A percentile compares a stretch with the other conserved stretches of the same genome.
Evolutionary conservation across 768 basidiomycete genomes (phyloP).

Genomic region (Boletales sp.): DNA sequence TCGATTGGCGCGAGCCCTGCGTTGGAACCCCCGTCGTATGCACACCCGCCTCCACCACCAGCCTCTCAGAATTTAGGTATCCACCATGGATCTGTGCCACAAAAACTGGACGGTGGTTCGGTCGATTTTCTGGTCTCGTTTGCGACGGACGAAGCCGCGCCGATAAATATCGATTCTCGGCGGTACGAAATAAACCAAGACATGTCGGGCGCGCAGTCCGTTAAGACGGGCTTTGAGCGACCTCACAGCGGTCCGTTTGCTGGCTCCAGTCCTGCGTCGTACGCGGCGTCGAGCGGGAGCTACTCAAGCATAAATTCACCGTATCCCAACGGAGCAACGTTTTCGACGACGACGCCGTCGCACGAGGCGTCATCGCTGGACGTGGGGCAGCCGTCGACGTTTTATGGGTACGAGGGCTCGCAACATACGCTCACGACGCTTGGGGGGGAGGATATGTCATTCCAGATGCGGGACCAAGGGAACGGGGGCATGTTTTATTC

Average conservation of each 20-base stretch:
- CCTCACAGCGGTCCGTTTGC: slow-evolving; percentile 17
- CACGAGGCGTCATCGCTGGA: slow-evolving; percentile 23
- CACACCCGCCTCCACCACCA: slow-evolving; percentile 12
- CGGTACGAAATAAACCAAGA: slow-evolving; percentile 13
- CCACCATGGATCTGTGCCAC: slow-evolving; percentile 5
- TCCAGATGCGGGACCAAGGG: slow-evolving; percentile 14
- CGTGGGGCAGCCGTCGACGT: slow-evolving; percentile 9
- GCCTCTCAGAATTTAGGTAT: slow-evolving; percentile 2
- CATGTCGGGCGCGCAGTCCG: slow-evolving; percentile 3
- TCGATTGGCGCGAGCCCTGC: slow-evolving; percentile 11
- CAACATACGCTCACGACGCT: slow-evolving; percentile 16
- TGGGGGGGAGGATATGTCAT: slow-evolving; percentile 19
- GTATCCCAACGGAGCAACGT: slow-evolving; percentile 18
- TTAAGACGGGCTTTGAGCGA: slow-evolving; percentile 17
- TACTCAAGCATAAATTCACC: slow-evolving; percentile 25
- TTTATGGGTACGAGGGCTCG: slow-evolving; percentile 22
- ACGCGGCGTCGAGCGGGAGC: slow-evolving; percentile 20
- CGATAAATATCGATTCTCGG: too few relatives aligned
- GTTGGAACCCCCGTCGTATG: slow-evolving; percentile 10
- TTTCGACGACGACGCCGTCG: slow-evolving; percentile 12
- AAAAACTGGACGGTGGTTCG: slow-evolving; percentile 12
- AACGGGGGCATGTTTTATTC: slow-evolving; percentile 15
- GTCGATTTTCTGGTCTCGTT: slow-evolving; percentile 27
- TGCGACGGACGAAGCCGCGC: slow-evolving; percentile 11
- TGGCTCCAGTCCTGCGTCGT: slow-evolving; percentile 24